A percentile compares a stretch with the other conserved stretches of the same genome.
These are phyloP conservation scores for Kockovaella imperatae DNA, from an alignment of 768 basidiomycete genomes.

Conservation along the genomic window DNA sequence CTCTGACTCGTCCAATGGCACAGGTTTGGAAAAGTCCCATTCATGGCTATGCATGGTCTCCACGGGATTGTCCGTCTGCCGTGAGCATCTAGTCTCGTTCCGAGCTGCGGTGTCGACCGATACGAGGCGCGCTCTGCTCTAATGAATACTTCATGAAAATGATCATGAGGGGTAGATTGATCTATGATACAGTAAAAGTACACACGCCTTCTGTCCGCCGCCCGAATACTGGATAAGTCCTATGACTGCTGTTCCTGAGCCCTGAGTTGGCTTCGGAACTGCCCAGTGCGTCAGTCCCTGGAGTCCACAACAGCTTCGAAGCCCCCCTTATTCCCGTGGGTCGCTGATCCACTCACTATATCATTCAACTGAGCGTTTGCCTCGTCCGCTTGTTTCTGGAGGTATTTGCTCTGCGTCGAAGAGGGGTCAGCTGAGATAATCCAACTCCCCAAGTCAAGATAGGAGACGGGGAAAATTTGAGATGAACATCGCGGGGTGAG, in stretches of 20 bases:
- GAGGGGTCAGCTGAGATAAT: background rate
- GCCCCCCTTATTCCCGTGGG: no score
- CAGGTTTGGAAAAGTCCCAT: no score
- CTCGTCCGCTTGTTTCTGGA: constrained; percentile 88
- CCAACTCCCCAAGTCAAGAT: background rate
- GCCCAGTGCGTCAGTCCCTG: background rate
- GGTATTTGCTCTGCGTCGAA: constrained; percentile 64
- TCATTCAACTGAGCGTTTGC: constrained; percentile 71
- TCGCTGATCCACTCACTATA: constrained; percentile 37
- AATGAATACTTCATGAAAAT: background rate
- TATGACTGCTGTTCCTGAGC: constrained; percentile 3
- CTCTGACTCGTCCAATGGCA: no score
- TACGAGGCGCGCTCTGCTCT: background rate
- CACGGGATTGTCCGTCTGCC: no score
- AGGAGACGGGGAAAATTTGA: background rate
- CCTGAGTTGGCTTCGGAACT: constrained; percentile 41
- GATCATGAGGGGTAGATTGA: background rate
- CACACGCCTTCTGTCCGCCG: no score
- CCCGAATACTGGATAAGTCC: background rate
- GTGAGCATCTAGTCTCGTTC: no score
- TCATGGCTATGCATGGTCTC: no score
- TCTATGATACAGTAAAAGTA: background rate
- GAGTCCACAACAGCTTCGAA: background rate
- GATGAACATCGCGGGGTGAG: background rate
- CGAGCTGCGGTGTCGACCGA: background rate